Evolutionary conservation across 306 rosid species (phyloP).

Genomic region (Pterocarpus santalinus): DNA sequence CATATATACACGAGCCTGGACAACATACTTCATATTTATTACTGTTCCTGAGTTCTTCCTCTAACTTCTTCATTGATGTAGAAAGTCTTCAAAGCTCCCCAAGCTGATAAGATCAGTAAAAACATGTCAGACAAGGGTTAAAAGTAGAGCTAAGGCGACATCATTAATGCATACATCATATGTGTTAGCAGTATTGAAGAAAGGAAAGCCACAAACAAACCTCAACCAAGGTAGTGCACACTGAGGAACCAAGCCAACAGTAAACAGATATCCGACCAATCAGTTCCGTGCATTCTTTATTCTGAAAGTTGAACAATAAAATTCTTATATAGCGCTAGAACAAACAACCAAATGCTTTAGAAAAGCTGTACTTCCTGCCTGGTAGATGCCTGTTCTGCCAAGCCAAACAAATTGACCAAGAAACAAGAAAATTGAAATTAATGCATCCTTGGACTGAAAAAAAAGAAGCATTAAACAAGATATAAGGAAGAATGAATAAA

Average conservation of each 20-base stretch:
- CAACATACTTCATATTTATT: constrained; percentile 80
- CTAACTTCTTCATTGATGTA: constrained; percentile 82
- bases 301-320: constrained; percentile 55
- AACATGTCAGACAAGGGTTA: constrained; percentile 39
- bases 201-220: constrained; percentile 56
- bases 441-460: constrained; percentile 71
- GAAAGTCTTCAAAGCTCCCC: constrained; percentile 98
- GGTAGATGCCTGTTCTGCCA: constrained; percentile 71
- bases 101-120: constrained; percentile 53
- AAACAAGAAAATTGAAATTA: constrained; percentile 74
- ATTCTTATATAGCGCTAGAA: not conserved
- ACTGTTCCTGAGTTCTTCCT: constrained; percentile 71
- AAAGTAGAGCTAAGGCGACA: not conserved
- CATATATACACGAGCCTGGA: not conserved
- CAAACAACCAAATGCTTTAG: not conserved
- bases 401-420: constrained; percentile 92
- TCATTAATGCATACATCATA: not conserved
- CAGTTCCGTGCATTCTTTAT: constrained; percentile 82
- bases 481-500: not conserved
- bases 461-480: constrained; percentile 10
- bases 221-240: constrained; percentile 82
- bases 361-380: constrained; percentile 50
- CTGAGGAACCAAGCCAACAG: constrained; percentile 93
- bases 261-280: constrained; percentile 84
- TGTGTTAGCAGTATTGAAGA: constrained; percentile 11